A percentile compares a stretch with the other conserved stretches of the same genome.
These are phyloP conservation scores for Leucosporidium scottii DNA, from an alignment of 768 basidiomycete species.

Conservation along the genomic window DNA sequence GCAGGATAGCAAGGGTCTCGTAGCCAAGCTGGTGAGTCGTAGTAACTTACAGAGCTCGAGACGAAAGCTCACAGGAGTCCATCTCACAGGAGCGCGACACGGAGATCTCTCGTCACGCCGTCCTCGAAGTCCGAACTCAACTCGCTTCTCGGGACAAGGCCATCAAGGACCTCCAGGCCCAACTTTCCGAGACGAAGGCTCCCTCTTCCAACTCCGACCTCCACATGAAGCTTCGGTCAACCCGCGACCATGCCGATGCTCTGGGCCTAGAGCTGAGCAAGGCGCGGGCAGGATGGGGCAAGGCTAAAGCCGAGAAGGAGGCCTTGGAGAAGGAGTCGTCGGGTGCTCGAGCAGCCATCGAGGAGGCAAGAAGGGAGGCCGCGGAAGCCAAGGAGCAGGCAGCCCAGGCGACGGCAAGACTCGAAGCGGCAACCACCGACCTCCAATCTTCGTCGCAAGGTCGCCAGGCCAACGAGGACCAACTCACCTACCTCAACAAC, in stretches of 20 bases:
- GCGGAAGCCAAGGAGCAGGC: background rate
- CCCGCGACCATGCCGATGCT: conserved; percentile 3
- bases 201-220: conserved; percentile 7
- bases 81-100: conserved; percentile 58
- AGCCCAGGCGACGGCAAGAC: too few species aligned
- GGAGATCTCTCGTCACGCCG: conserved; percentile 10
- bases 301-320: conserved; percentile 1
- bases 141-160: conserved; percentile 12
- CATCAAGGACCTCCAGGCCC: background rate
- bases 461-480: background rate
- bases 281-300: conserved; percentile 46
- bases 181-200: conserved; percentile 1
- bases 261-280: conserved; percentile 46
- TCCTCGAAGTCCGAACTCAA: conserved; percentile 8
- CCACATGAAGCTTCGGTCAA: background rate
- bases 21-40: conserved; percentile 12
- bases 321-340: conserved; percentile 1
- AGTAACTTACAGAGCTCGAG: background rate
- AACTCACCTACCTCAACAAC: background rate
- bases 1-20: background rate
- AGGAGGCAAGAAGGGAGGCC: background rate
- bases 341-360: background rate
- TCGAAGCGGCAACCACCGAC: background rate
- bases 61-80: too few species aligned
- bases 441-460: background rate